Percentiles rank a stretch among this genome's conserved stretches.
phyloP scores from a whole-genome alignment of 2,329 filamentous ascomycete genomes.

The Penicillium sclerotiorum region DNA sequence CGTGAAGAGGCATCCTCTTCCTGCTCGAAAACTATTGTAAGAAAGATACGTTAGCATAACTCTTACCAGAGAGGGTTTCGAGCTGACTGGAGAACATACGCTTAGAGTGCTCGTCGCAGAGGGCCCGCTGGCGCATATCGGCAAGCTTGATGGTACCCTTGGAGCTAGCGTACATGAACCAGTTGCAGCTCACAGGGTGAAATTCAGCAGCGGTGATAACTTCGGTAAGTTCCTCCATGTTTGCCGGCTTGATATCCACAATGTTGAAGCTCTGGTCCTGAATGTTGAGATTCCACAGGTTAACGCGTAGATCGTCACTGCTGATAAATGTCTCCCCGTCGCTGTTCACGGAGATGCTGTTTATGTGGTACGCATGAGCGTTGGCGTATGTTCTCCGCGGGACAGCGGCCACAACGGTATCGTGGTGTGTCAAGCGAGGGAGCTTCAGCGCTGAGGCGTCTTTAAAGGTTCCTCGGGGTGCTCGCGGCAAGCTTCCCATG shows the following conservation, averaged over 20 bases:
- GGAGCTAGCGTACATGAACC: conserved; percentile 99
- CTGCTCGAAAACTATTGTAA: conserved; percentile 84
- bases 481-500: conserved; percentile 73
- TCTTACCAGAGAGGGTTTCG: too few species aligned
- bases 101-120: conserved; percentile 95
- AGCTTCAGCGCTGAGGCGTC: conserved; percentile 84
- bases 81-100: conserved; percentile 59
- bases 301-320: conserved; percentile 96
- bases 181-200: conserved; percentile 95
- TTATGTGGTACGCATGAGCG: conserved; percentile 98
- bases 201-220: conserved; percentile 99
- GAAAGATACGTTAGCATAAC: conserved; percentile 7
- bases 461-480: conserved; percentile 74
- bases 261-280: conserved; percentile 99
- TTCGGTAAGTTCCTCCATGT: conserved; percentile 99
- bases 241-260: conserved; percentile 98
- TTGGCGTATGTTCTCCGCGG: conserved; percentile 96
- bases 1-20: conserved; percentile 96
- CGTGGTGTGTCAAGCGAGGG: conserved; percentile 93
- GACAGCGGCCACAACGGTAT: conserved; percentile 95
- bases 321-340: conserved; percentile 99
- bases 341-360: conserved; percentile 99
- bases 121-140: conserved; percentile 94
- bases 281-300: conserved; percentile 98
- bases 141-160: conserved; percentile 99